phyloP scores from a whole-genome alignment of 2,329 filamentous ascomycete species.

The Diaporthe sp. region DNA sequence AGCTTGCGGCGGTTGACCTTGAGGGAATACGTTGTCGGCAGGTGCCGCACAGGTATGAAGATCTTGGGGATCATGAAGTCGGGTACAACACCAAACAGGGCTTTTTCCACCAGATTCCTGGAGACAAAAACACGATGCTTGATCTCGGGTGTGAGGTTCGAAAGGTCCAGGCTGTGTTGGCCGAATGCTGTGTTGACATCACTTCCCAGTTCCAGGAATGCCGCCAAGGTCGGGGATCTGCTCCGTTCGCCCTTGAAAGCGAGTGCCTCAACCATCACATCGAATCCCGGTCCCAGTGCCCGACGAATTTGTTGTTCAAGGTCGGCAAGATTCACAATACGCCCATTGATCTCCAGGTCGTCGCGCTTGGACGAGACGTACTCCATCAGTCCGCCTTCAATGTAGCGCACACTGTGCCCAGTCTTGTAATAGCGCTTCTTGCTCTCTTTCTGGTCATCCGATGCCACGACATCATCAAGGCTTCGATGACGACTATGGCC shows the following conservation, averaged over 20 bases:
- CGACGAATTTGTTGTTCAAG: slow-evolving; percentile 60
- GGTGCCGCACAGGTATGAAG: slow-evolving; percentile 58
- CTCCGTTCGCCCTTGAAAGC: slow-evolving; percentile 53
- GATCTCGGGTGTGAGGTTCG: slow-evolving; percentile 50
- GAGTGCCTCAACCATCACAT: slow-evolving; percentile 61
- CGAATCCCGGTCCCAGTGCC: slow-evolving; percentile 57
- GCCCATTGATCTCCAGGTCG: slow-evolving; percentile 52
- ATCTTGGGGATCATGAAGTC: slow-evolving; percentile 56
- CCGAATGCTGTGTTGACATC: slow-evolving; percentile 44
- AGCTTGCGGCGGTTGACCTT: slow-evolving; percentile 62
- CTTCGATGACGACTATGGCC: slow-evolving; percentile 38
- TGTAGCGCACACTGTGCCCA: slow-evolving; percentile 60
- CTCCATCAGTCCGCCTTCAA: slow-evolving; percentile 59
- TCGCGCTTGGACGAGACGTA: slow-evolving; percentile 57
- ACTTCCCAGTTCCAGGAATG: slow-evolving; percentile 61
- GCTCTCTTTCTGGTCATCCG: slow-evolving; percentile 40
- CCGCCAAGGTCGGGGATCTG: slow-evolving; percentile 52
- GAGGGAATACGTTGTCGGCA: slow-evolving; percentile 61
- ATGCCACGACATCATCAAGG: slow-evolving; percentile 31
- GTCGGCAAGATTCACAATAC: slow-evolving; percentile 52
- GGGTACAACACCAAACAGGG: slow-evolving; percentile 51
- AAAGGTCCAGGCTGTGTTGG: slow-evolving; percentile 48
- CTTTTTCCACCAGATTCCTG: slow-evolving; percentile 55
- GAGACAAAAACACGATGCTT: slow-evolving; percentile 55
- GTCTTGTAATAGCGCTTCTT: slow-evolving; percentile 58